Evolutionary conservation across 208 protist species (phyloP), one percentile per base, ranked within the genome.

Genomic region (Leishmania major): DNA sequence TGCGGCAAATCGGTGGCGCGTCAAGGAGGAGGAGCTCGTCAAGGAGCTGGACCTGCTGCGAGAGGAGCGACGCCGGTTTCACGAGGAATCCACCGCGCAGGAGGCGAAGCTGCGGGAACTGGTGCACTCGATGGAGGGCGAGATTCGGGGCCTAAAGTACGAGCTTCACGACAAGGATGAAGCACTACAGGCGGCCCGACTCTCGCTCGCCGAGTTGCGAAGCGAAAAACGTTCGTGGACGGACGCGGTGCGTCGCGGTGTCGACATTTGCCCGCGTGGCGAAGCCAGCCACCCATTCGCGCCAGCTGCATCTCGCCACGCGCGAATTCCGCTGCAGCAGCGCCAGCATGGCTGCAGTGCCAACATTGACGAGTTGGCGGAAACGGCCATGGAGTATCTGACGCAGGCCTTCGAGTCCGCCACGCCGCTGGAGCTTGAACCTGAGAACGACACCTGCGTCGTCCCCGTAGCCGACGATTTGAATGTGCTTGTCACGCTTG

Each of bases 401-500:
- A 78, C 90, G 43, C 37, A 59, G 4, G 79, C 80, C 31, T 70
- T 95, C 17, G 55, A 64, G 17, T 80, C 88, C 8, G 47, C 64
- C 8, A 13, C 70, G 0, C 79, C 71, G 19, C 82, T 96, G 47
- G 31, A 89, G 77, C 81, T 97, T 13, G 90, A 96, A 45, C 43
- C 75, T 17, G 79, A 69, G 13, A 94, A 91, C 73, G 81, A 94
- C 72, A 97, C 95, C 1, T 95, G 91, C 55, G 85, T 95, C 11
- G 31, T 97, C 35, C 73, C 88, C 0, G 77, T 94, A 3, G 81
- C 83, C 2, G 60, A 79, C n/a, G 67, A 71, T 10, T 57, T 88
- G 72, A 93, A 84, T 49, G 22, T 95, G 15, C 88, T 98, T 45
- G 49, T 98, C n/a, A 97, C 95, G 11, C 67, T 96, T 0, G 95